Conservation (phyloP, 1,139 yeast species). For the Candida sp. region DNA sequence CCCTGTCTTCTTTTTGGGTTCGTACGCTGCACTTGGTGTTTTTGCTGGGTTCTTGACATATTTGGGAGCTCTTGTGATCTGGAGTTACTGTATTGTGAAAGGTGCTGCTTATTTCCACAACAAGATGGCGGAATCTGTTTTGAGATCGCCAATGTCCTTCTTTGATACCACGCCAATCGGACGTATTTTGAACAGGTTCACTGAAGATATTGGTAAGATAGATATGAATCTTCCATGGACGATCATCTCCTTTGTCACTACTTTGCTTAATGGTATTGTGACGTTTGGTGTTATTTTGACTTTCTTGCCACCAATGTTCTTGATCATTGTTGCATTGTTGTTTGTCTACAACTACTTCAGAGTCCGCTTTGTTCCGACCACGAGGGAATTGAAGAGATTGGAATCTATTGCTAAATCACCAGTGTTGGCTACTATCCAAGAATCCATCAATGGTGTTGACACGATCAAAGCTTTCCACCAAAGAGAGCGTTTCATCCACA, state of each 20-base stretch:
- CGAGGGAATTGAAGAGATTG: slow-evolving; percentile 37
- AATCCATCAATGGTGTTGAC: slow-evolving; percentile 62
- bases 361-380: slow-evolving; percentile 31
- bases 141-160: slow-evolving; percentile 47
- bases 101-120: slow-evolving; percentile 43
- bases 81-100: slow-evolving; percentile 34
- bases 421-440: slow-evolving; percentile 66
- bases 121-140: slow-evolving; percentile 38
- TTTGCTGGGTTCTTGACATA: slow-evolving; percentile 30
- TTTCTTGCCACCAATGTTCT: slow-evolving; percentile 25
- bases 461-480: slow-evolving; percentile 64
- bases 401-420: slow-evolving; percentile 49
- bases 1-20: slow-evolving; percentile 26
- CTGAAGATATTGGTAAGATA: slow-evolving; percentile 39
- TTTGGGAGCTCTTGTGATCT: slow-evolving; percentile 31
- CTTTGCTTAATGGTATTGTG: slow-evolving; percentile 21
- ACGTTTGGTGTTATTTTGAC: slow-evolving; percentile 46
- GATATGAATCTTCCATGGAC: slow-evolving; percentile 39
- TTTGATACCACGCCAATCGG: slow-evolving; percentile 51
- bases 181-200: slow-evolving; percentile 41
- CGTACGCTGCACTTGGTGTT: slow-evolving; percentile 32
- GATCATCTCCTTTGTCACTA: slow-evolving; percentile 26
- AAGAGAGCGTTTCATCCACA: slow-evolving; percentile 52
- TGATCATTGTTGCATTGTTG: slow-evolving; percentile 24
- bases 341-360: slow-evolving; percentile 34